Base-by-base conservation (phyloP, 805 yeast genomes). In the Spathaspora arborariae region DNA sequence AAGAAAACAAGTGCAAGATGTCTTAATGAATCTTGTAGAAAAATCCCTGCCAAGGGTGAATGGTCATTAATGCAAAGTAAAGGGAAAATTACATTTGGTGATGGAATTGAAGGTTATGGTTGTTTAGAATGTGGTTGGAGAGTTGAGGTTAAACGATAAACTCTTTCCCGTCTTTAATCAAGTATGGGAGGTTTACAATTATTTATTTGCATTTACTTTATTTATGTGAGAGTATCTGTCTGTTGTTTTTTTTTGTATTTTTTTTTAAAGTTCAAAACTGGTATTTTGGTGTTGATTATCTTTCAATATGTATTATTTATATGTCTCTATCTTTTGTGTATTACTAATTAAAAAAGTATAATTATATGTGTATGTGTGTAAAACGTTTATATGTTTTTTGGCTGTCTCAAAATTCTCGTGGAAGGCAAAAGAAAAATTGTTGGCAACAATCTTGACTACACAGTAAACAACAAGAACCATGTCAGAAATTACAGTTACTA, bases 31-130 rank as follows among this genome's bases (percentile, higher is more conserved):
- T 60, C 67, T 16, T 92, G 99, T 69, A 79, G 85, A 53, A 81
- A 92, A 58, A 90, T 92, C 50, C 99, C 99, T 4, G 96, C 97
- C 18, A 91, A 92, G 67, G 92, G 97, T 51, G 98, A 92, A 67
- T 86, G 97, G 88, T 79, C 89, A 4, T 72, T 88, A 27, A 91
- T 91, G 92, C 84, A 83, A 59, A 76, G 79, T 47, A 81, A 85
- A 61, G 91, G 88, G 15, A 73, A 74, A 42, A 47, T 52, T 24
- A 45, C 45, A 22, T 71, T 68, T 52, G 72, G 68, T n/a, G 74
- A 69, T 52, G 74, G 74, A 5, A 50, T 48, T 22, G 66, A 60
- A 42, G 74, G 72, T 16, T 65, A 68, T 54, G 59, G 68, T 45
- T 72, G 77, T 50, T 59, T 72, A 41, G 75, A 67, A 26, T 72